Percentiles rank a stretch among this genome's conserved stretches.
phyloP scores from a whole-genome alignment of 371 early-diverging fungal genomes.

The Lichtheimia ornata region DNA sequence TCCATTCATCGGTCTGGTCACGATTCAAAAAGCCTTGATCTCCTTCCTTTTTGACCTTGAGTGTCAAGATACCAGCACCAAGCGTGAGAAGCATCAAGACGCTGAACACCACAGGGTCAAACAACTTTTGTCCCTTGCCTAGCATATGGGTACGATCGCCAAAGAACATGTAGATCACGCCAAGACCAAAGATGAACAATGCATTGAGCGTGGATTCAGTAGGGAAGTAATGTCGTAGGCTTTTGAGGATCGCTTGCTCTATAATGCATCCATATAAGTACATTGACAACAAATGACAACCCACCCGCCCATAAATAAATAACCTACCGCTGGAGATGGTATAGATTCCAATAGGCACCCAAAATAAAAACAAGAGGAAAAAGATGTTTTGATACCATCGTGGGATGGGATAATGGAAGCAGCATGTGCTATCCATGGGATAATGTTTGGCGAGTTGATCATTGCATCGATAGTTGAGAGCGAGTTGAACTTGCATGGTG shows the following conservation, averaged over 20 bases:
- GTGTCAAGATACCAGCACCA: conserved; percentile 49
- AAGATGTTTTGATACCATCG: conserved; percentile 43
- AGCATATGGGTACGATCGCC: conserved; percentile 73
- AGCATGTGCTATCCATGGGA: conserved; percentile 62
- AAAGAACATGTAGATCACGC: conserved; percentile 61
- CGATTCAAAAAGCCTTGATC: conserved; percentile 67
- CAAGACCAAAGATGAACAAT: conserved; percentile 50
- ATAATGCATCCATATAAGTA: background rate
- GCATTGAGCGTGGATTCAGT: conserved; percentile 34
- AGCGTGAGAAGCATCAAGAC: conserved; percentile 38
- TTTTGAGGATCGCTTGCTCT: background rate
- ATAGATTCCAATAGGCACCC: conserved; percentile 45
- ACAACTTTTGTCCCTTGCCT: conserved; percentile 67
- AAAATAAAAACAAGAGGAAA: conserved; percentile 40
- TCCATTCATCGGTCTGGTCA: conserved; percentile 83
- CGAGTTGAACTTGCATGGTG: conserved; percentile 52
- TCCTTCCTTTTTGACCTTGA: conserved; percentile 42
- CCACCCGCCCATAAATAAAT: too few species aligned
- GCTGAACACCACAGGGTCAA: conserved; percentile 40
- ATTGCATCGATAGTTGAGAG: conserved; percentile 69
- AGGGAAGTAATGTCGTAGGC: conserved; percentile 1
- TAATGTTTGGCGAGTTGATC: conserved; percentile 38
- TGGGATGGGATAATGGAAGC: conserved; percentile 58
- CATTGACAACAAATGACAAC: background rate
- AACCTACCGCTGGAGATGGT: conserved; percentile 28